Evolutionary conservation across 768 basidiomycete species (phyloP), one percentile per base, ranked within the genome.

Genomic region (Favolaschia claudopus): DNA sequence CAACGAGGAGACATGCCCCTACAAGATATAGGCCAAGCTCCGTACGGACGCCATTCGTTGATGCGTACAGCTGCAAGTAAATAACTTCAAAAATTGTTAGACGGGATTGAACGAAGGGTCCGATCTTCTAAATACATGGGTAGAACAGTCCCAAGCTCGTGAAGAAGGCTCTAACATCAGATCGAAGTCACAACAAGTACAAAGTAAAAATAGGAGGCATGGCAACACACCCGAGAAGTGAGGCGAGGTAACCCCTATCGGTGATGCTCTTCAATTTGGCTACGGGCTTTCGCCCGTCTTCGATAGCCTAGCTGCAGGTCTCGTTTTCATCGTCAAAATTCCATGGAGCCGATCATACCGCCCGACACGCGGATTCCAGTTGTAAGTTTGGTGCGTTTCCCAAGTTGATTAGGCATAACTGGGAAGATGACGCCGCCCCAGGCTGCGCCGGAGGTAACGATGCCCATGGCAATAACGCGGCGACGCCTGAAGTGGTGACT

Each of bases 381-480:
- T 1, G 72, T 63, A 44, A 79, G 78, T 44, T 40, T 42, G 46
- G 25, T 60, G 37, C 46, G 56, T 31, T 54, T 25, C 2, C 55
- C 52, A 15, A 73, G 55, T 44, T 66, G 64, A 60, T 71, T 70
- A 17, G 71, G 55, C 71, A 74, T 70, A 48, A 76, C 72, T 7
- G 76, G 75, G 51, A 77, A 77, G 9, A 77, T 55, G 24, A 77
- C 67, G 9, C 77, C 76, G 7, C 79, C 78, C 20, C 73, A 57
- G 1, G 72, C 72, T 10, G 70, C 70, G 2, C 74, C 77, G 7
- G 81, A 67, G 0, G 76, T 75, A 65, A 71, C 62, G 20, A 72
- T 66, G 17, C 78, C 79, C 24, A 76, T 74, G 0, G 77, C 79
- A 14, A 78, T 64, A 0, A 72, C 69, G 25, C 75, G 63, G 2